Percentiles rank a stretch among this genome's conserved stretches.
These are phyloP conservation scores for Coemansia sp. DNA, from an alignment of 192 early-diverging fungal species.

Conservation along the genomic window DNA sequence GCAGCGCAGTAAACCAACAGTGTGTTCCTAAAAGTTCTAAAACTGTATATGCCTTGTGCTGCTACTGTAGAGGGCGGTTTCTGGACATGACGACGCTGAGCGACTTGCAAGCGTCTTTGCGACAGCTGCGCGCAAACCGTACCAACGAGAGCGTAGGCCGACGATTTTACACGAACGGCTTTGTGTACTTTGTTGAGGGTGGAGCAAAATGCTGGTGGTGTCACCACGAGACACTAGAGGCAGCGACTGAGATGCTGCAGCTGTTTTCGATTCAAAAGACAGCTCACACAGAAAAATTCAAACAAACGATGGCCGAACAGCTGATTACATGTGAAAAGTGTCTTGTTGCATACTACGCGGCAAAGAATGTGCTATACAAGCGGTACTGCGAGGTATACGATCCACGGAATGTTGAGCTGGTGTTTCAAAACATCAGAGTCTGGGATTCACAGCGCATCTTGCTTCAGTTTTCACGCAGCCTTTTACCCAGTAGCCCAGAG, in stretches of 20 bases:
- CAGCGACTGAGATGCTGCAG: conserved; percentile 46
- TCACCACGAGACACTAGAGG: conserved; percentile 15
- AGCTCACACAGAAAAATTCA: conserved; percentile 13
- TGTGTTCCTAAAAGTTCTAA: neutral
- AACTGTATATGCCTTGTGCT: neutral
- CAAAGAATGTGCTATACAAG: conserved; percentile 26
- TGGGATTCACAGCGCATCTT: conserved; percentile 44
- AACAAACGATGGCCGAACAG: conserved; percentile 23
- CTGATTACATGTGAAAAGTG: conserved; percentile 44
- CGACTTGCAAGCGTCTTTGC: conserved; percentile 19
- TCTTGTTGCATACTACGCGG: conserved; percentile 32
- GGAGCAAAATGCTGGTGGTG: conserved; percentile 55
- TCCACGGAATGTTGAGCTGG: conserved; percentile 9
- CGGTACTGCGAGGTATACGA: conserved; percentile 27
- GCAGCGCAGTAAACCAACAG: neutral
- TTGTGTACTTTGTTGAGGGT: conserved; percentile 39
- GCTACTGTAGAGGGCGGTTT: neutral
- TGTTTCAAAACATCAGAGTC: conserved; percentile 19
- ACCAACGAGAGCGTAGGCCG: neutral
- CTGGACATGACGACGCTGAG: conserved; percentile 11
- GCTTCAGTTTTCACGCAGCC: conserved; percentile 3
- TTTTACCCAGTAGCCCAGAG: neutral
- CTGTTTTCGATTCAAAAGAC: conserved; percentile 37
- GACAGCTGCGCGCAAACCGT: conserved; percentile 11
- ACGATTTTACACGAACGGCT: conserved; percentile 27